Evolutionary conservation across 2,329 filamentous ascomycete genomes (phyloP), one percentile per base, ranked within the genome.

Genomic region (Albifimbria verrucaria): DNA sequence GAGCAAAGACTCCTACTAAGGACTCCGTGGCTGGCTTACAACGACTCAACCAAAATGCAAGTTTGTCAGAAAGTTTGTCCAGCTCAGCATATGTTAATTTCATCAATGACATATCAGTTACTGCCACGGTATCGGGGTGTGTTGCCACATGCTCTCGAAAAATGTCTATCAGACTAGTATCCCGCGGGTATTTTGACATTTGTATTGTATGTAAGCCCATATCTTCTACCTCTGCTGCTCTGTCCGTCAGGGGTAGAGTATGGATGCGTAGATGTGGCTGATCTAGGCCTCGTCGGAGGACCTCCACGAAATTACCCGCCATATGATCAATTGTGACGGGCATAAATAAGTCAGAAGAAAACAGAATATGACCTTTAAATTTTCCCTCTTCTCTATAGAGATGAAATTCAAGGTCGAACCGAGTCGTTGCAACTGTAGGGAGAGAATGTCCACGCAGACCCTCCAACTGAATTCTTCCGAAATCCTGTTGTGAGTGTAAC

Each of bases 341-440:
- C 4, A 54, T 10, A n/a, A 55, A 64, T 2, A 65, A 50, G 7
- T 62, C 62, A 1, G 36, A 55, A 0, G 58, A 57, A 45, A 50
- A 60, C 9, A 57, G 11, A 3, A 59, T 15, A 3, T 52, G 17
- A 3, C 55, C 61, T 3, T 39, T 23, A 2, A 61, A 49, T 6
- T 3, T n/a, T 2, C 42, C 3, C 2, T 46, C 26, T 24, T 61
- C 52, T 11, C 61, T 50, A 26, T 53, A 59, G 26, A 63, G 41
- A 24, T 62, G 61, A 21, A 64, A 58, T 21, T 65, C 63, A 1
- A 65, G 42, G 25, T 65, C 59, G 21, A 63, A 62, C 21, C 56
- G 24, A 5, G 32, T 39, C 11, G 12, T 39, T 5, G 32, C 12
- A 17, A 15, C 32, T 15, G 32, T 39, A 7, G 32, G 32, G 11